These are phyloP conservation scores for Penicillium sp. DNA, from an alignment of 2,329 filamentous ascomycete species.

Conservation along the genomic window DNA sequence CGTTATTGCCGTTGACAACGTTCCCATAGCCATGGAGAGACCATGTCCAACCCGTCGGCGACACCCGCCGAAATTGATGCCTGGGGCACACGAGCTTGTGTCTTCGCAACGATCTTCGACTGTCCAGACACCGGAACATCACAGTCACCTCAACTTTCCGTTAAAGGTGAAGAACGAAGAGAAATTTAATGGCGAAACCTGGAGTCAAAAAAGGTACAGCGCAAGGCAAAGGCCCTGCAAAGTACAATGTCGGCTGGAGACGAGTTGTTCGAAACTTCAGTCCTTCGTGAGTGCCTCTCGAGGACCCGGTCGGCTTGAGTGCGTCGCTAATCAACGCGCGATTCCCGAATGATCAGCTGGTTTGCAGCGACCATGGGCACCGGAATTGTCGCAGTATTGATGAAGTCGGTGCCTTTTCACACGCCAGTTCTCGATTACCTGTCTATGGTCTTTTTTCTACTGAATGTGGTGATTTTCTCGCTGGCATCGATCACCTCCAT, in stretches of 20 bases:
- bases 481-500: conserved; percentile 59
- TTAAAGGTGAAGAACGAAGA: not conserved
- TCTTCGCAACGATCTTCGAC: not conserved
- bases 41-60: not conserved
- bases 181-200: not conserved
- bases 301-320: not conserved
- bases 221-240: conserved; percentile 8
- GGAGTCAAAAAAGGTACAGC: not conserved
- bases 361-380: conserved; percentile 69
- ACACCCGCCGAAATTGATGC: not conserved
- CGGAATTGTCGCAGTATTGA: conserved; percentile 66
- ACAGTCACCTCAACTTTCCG: not conserved
- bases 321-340: not conserved
- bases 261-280: conserved; percentile 58
- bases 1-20: not conserved
- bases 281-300: conserved; percentile 52
- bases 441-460: conserved; percentile 62
- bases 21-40: not conserved
- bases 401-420: conserved; percentile 66
- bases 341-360: conserved; percentile 50
- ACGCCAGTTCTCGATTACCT: conserved; percentile 61
- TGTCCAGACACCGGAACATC: not conserved
- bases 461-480: conserved; percentile 63
- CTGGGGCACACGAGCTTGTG: not conserved
- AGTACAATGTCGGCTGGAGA: conserved; percentile 35